Conservation (phyloP, 2,329 filamentous ascomycete species). For the Aspergillus fischeri region DNA sequence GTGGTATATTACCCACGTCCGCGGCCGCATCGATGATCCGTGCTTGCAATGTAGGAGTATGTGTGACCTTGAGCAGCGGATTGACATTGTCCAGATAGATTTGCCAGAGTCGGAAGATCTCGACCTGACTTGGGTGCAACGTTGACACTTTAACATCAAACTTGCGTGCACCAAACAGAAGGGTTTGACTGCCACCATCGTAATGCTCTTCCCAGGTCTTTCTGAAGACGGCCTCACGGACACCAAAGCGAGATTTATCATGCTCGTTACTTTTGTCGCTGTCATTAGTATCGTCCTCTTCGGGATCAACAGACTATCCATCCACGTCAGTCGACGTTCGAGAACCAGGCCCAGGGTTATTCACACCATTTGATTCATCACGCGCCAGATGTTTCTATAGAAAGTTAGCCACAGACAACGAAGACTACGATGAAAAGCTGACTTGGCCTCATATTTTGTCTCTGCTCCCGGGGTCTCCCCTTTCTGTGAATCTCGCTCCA, state of each 20-base stretch:
- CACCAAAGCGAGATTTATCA: slow-evolving; percentile 24
- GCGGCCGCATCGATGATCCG: slow-evolving; percentile 60
- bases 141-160: slow-evolving; percentile 43
- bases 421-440: neutral
- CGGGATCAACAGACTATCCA: slow-evolving; percentile 11
- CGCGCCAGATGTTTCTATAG: slow-evolving; percentile 45
- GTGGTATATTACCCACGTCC: slow-evolving; percentile 51
- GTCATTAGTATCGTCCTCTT: slow-evolving; percentile 24
- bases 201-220: slow-evolving; percentile 45
- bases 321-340: slow-evolving; percentile 14
- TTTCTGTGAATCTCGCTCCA: neutral
- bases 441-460: slow-evolving; percentile 15
- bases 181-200: slow-evolving; percentile 40
- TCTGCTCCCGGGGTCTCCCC: neutral
- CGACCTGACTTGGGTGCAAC: slow-evolving; percentile 60
- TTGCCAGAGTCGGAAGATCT: slow-evolving; percentile 59
- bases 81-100: slow-evolving; percentile 67
- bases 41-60: slow-evolving; percentile 62
- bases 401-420: slow-evolving; percentile 16
- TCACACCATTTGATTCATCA: slow-evolving; percentile 43
- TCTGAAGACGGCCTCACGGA: slow-evolving; percentile 37
- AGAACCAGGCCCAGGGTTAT: neutral
- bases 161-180: slow-evolving; percentile 50
- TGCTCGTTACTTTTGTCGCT: slow-evolving; percentile 20
- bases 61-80: slow-evolving; percentile 64